Base-by-base conservation (phyloP, 2,329 filamentous ascomycete genomes). In the Colletotrichum orchidophilum region DNA sequence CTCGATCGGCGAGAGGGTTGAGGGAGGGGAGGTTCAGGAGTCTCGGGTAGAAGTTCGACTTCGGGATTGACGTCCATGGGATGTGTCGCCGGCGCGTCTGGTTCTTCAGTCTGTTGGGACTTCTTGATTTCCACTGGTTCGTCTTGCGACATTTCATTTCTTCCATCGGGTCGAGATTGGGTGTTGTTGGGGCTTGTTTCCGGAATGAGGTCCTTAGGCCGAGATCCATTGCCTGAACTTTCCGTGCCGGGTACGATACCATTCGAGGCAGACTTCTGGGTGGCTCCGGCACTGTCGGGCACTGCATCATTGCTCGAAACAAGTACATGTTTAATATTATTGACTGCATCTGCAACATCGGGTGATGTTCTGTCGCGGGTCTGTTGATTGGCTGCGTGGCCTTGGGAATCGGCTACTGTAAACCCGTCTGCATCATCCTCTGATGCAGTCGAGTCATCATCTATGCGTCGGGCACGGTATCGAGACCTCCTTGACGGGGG, bases 161-260 rank as follows among this genome's bases (percentile, higher is more conserved):
- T 54, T 31, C 21, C 21, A 5, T 27, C 27, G 13, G 63, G 60
- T 27, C 59, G 66, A 3, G 54, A 50, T n/a, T 74, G 74, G 6
- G 73, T 72, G 12, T 71, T 73, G 8, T 70, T 59, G 8, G 78
- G 79, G 33, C 79, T 80, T 2, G 79, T 80, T 57, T 79, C 79
- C 0, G 77, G 79, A 24, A 79, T 76, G 5, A 75, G 71, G 15
- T 77, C 77, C 42, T 68, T 74, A 1, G 21, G 70, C 15, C 65
- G 70, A 13, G 70, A 70, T 46, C 65, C 70, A 15, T 69, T 53
- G 46, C 68, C 70, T 6, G 73, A 71, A n/a, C 70, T 66, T 9
- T 68, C 73, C 61, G 62, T 50, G 21, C 35, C 60, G 24, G 57
- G 62, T 35, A 50, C 33, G 21, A 24, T 24, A 13, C 35, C 52